These are phyloP conservation scores for Penicillium sp. DNA, from an alignment of 2,329 filamentous ascomycete genomes.

Conservation along the genomic window DNA sequence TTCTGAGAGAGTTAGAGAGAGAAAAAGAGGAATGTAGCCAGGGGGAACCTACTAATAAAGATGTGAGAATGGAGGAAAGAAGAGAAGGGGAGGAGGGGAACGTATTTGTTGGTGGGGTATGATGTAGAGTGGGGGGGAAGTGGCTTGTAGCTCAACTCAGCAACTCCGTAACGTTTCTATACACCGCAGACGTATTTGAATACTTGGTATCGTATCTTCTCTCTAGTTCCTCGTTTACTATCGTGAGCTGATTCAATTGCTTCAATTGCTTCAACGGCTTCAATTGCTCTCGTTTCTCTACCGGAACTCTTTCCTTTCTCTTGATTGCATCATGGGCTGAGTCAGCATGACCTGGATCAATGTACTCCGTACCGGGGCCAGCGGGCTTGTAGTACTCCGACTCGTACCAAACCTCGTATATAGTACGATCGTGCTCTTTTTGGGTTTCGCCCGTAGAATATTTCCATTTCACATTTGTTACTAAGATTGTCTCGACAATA, in stretches of 20 bases:
- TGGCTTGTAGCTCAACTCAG: conserved; percentile 7
- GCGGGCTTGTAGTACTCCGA: background rate
- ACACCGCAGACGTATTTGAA: background rate
- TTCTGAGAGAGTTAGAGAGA: conserved; percentile 26
- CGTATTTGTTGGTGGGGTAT: conserved; percentile 36
- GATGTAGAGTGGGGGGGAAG: conserved; percentile 25
- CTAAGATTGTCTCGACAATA: conserved; percentile 1
- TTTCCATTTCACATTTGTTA: background rate
- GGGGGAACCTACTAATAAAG: conserved; percentile 15
- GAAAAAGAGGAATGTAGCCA: background rate
- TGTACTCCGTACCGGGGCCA: background rate
- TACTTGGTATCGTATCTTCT: background rate
- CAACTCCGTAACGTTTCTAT: background rate
- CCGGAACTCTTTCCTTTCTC: background rate
- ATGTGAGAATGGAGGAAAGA: conserved; percentile 21
- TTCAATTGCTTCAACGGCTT: background rate
- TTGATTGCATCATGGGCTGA: conserved; percentile 6
- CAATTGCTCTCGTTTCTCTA: background rate
- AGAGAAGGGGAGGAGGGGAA: conserved; percentile 24
- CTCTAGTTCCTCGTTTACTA: background rate
- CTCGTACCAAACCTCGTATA: background rate
- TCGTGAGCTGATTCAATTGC: background rate
- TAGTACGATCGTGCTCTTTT: background rate
- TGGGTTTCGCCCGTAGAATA: background rate
- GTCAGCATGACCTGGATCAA: background rate